Percentiles rank a stretch among this genome's conserved stretches.
Conservation (phyloP, 768 basidiomycete genomes). For the Udeniomyces megalosporus region DNA sequence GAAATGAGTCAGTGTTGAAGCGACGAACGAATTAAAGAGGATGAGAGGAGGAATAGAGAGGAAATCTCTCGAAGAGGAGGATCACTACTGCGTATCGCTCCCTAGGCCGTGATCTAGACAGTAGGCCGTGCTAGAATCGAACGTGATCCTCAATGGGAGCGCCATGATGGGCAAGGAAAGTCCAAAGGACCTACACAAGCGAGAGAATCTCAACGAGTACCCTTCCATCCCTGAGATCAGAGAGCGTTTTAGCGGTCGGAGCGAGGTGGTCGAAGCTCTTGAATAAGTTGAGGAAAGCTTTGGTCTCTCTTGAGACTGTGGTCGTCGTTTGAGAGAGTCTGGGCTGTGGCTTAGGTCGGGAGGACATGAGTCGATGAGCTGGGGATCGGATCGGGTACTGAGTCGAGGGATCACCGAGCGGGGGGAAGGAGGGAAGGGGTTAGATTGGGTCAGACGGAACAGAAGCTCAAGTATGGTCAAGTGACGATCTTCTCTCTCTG, state of each 20-base stretch:
- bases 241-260: conserved; percentile 23
- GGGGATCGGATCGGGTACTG: neutral
- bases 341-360: neutral
- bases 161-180: no score
- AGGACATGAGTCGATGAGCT: neutral
- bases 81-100: no score
- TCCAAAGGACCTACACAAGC: conserved; percentile 49
- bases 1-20: conserved; percentile 23
- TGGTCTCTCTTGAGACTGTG: neutral
- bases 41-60: neutral
- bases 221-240: conserved; percentile 65
- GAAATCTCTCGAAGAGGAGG: neutral
- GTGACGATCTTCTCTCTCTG: no score
- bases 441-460: no score
- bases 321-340: neutral
- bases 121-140: no score
- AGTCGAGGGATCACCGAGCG: neutral
- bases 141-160: no score
- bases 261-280: neutral
- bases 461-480: no score
- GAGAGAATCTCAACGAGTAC: conserved; percentile 60
- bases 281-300: conserved; percentile 1
- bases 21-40: conserved; percentile 1
- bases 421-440: neutral
- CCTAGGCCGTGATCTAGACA: no score